Evolutionary conservation across 768 basidiomycete species (phyloP).

Genomic region (Tricholoma flavovirens): DNA sequence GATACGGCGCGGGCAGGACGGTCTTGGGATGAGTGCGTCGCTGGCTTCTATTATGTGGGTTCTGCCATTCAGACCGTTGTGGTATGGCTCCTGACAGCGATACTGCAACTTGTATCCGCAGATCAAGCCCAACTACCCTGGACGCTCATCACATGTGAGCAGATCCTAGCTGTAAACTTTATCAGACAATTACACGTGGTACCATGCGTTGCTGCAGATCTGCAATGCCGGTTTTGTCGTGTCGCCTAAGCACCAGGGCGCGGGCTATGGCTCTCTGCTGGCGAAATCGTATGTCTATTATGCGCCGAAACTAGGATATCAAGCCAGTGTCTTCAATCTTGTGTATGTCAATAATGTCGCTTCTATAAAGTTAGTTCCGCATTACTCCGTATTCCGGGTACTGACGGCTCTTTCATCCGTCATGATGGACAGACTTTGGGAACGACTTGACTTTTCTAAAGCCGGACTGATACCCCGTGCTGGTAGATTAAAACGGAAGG

Average conservation of each 20-base stretch:
- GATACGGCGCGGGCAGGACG: slow-evolving; percentile 43
- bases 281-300: slow-evolving; percentile 78
- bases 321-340: slow-evolving; percentile 83
- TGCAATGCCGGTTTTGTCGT: slow-evolving; percentile 92
- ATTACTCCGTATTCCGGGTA: not conserved
- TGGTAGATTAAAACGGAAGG: slow-evolving; percentile 60
- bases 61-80: not conserved
- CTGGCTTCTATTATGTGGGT: slow-evolving; percentile 76
- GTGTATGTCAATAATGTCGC: slow-evolving; percentile 84
- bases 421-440: slow-evolving; percentile 58
- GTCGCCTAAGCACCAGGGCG: slow-evolving; percentile 52
- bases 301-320: slow-evolving; percentile 72
- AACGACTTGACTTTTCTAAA: slow-evolving; percentile 71
- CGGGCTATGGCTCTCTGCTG: slow-evolving; percentile 64
- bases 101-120: slow-evolving; percentile 14
- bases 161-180: slow-evolving; percentile 1
- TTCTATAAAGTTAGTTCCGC: slow-evolving; percentile 48
- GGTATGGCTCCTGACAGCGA: not conserved
- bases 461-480: slow-evolving; percentile 73
- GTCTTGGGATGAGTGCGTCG: slow-evolving; percentile 64
- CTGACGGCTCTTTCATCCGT: not conserved
- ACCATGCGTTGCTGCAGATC: slow-evolving; percentile 38
- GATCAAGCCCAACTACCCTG: slow-evolving; percentile 89
- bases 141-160: slow-evolving; percentile 84
- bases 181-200: not conserved